A percentile compares a stretch with the other conserved stretches of the same genome.
Conservation (phyloP, 805 yeast species). For the Saccharomyces kudriavzevii region DNA sequence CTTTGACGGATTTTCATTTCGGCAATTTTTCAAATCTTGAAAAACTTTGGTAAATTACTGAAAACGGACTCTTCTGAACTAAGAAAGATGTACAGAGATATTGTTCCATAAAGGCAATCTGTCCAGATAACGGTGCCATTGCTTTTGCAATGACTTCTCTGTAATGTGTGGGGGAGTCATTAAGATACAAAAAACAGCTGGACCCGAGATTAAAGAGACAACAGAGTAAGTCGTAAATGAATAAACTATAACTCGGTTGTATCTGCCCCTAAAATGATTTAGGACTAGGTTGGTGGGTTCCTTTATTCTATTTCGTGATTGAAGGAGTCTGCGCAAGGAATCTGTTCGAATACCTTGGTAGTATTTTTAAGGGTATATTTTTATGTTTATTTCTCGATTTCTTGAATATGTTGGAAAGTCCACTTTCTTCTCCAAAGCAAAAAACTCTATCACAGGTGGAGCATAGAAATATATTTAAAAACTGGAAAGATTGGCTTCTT, state of each 20-base stretch:
- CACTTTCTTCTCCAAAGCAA: no score
- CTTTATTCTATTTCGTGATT: background rate
- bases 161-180: background rate
- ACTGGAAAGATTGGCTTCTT: background rate
- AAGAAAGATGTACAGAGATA: background rate
- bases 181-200: background rate
- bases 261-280: background rate
- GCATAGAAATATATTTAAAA: no score
- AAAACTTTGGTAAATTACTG: background rate
- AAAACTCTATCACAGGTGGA: background rate
- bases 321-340: background rate
- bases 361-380: background rate
- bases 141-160: background rate
- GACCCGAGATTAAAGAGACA: background rate
- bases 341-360: background rate
- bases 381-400: background rate
- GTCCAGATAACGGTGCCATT: background rate
- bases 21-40: background rate
- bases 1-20: background rate
- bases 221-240: background rate
- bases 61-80: background rate
- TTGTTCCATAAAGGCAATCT: background rate
- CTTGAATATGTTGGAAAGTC: background rate
- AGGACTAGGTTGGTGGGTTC: background rate
- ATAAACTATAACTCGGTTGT: background rate